These are phyloP conservation scores for Cutaneotrichosporon curvatum DNA, from an alignment of 1,284 basidiomycete species.

Conservation along the genomic window DNA sequence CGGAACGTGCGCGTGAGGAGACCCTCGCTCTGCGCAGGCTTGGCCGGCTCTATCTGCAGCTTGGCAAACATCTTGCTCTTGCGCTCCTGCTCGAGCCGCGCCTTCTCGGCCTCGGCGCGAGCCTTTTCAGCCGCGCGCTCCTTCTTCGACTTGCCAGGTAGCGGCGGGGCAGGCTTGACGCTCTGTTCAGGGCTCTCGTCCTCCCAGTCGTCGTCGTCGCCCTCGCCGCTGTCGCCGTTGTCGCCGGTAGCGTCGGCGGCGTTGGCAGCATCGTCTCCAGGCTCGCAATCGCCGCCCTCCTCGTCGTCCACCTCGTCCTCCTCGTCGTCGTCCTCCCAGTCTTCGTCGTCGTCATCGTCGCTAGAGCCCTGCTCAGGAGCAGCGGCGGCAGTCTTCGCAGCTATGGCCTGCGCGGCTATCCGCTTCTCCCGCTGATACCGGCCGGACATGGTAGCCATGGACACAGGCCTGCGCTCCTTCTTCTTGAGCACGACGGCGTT, in stretches of 20 bases:
- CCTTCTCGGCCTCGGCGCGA: conserved; percentile 24
- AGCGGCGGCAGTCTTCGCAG: conserved; percentile 13
- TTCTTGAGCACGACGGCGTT: conserved; percentile 16
- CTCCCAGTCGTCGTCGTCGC: conserved; percentile 59
- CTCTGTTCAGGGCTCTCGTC: conserved; percentile 83
- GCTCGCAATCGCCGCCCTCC: conserved; percentile 56
- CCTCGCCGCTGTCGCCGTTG: conserved; percentile 53
- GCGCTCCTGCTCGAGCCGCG: conserved; percentile 32
- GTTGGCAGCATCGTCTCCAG: conserved; percentile 78
- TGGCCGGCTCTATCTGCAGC: conserved; percentile 29
- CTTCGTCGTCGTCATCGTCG: conserved; percentile 8
- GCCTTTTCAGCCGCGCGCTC: conserved; percentile 32
- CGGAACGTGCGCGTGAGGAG: conserved; percentile 36
- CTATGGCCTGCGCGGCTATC: conserved; percentile 29
- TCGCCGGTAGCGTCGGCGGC: conserved; percentile 66
- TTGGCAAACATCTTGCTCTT: conserved; percentile 45
- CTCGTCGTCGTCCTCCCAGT: conserved; percentile 7
- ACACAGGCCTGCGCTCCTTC: conserved; percentile 29
- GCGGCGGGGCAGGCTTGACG: conserved; percentile 17
- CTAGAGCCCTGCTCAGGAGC: conserved; percentile 9
- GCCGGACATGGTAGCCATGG: conserved; percentile 39
- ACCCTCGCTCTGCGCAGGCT: conserved; percentile 15
- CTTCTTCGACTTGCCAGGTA: conserved; percentile 26
- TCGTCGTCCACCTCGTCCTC: conserved; percentile 10
- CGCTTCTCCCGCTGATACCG: conserved; percentile 37